Base-by-base conservation (phyloP, 2,329 filamentous ascomycete species). In the Fusarium sp. region DNA sequence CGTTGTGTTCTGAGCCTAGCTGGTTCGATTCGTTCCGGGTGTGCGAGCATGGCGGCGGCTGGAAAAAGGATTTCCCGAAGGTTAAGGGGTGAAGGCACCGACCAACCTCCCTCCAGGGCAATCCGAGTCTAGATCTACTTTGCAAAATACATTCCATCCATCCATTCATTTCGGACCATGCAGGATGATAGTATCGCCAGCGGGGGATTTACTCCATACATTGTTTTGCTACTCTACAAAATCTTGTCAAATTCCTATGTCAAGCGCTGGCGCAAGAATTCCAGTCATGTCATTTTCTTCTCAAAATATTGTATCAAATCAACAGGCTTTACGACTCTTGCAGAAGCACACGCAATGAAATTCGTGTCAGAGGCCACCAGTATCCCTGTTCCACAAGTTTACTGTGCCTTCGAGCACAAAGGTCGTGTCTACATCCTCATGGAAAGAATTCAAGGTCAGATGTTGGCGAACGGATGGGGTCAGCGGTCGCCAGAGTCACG, bases 311-410 rank as follows among this genome's bases (percentile, higher is more conserved):
- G 30, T 3, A 55, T 63, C 6, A 60, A 55, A 30, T 11, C 49
- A 11, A 64, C 34, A 1, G 31, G 28, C 0, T 49, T 46, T 2
- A 61, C 36, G 36, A 50, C 36, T 5, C 30, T 69, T 3, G 44
- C 70, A 1, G 65, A 73, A 28, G 70, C 62, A 8, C 49, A 65
- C 6, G 45, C 68, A 0, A 56, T 72, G 46, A 13, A n/a, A 4
- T 72, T 72, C 2, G 13, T 72, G 8, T 50, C 70, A 4, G 8
- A 34, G 0, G 42, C 58, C 9, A 72, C 62, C 3, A 62, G 36
- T 9, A 65, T 72, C 20, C 66, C 63, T 3, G 66, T 71, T 0
- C 57, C 66, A 0, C 66, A 53, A 4, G 55, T 74, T 0, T 49
- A 71, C 13, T 69, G 54, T 12, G 54, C 62, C 0, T 60, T 60